Evolutionary conservation across 2,329 filamentous ascomycete genomes (phyloP).

Genomic region (Paramyrothecium sp.): DNA sequence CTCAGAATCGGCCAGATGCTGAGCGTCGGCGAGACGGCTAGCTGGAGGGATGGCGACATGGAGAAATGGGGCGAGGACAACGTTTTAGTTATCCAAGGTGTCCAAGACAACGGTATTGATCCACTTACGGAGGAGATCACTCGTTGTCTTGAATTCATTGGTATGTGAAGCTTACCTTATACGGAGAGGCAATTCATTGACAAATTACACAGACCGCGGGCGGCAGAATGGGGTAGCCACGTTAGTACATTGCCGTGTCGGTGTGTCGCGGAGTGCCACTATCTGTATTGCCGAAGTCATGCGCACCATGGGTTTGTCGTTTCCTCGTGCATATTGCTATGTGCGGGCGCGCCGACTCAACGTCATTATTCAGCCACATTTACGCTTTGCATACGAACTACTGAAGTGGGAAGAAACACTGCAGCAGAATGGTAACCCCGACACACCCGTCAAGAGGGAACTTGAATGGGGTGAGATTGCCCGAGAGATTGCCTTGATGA

Average conservation of each 20-base stretch:
- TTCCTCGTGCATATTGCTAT: constrained; percentile 93
- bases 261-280: constrained; percentile 91
- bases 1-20: constrained; percentile 85
- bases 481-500: constrained; percentile 92
- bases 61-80: constrained; percentile 76
- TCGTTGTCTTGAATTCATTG: constrained; percentile 86
- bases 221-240: constrained; percentile 77
- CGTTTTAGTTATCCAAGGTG: constrained; percentile 75
- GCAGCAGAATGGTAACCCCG: constrained; percentile 48
- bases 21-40: constrained; percentile 86
- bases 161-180: constrained; percentile 51
- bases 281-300: constrained; percentile 99
- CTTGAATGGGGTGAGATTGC: constrained; percentile 89
- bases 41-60: constrained; percentile 71
- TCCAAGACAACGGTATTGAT: constrained; percentile 97
- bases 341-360: constrained; percentile 90
- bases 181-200: not conserved
- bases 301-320: constrained; percentile 75
- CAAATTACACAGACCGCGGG: constrained; percentile 63
- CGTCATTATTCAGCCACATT: constrained; percentile 96
- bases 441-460: constrained; percentile 61
- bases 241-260: constrained; percentile 92
- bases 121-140: constrained; percentile 83
- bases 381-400: constrained; percentile 92
- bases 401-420: constrained; percentile 92